phyloP scores from a whole-genome alignment of 208 protist species.

The Tritrichomonas foetus region DNA sequence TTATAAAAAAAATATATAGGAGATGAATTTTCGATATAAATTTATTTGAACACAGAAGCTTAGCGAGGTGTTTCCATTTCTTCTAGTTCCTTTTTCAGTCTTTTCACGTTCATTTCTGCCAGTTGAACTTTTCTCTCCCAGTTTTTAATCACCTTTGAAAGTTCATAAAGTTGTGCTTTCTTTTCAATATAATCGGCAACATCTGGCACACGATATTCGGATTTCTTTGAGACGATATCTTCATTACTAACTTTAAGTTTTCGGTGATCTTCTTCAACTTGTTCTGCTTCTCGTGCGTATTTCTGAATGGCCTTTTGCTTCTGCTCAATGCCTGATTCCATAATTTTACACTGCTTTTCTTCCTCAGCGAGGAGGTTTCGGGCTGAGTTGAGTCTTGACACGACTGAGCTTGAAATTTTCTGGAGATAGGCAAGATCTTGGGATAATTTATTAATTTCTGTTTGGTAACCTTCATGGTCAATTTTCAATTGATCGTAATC shows the following conservation, averaged over 20 bases:
- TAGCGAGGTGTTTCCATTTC: not conserved
- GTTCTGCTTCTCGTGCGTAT: not conserved
- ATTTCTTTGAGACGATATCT: slow-evolving; percentile 22
- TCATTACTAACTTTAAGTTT: not conserved
- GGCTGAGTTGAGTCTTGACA: not conserved
- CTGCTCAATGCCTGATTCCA: not conserved
- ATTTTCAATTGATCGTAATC: slow-evolving; percentile 36
- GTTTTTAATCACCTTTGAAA: not conserved
- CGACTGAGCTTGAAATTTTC: not conserved
- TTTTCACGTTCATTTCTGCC: slow-evolving; percentile 22
- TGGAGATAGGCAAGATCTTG: not conserved
- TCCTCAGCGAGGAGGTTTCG: not conserved
- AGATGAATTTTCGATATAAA: no score
- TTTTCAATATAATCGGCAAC: slow-evolving; percentile 31
- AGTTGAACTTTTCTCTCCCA: slow-evolving; percentile 22
- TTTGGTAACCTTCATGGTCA: slow-evolving; percentile 7
- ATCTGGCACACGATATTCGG: slow-evolving; percentile 29
- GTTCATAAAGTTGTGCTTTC: slow-evolving; percentile 16
- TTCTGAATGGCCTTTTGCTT: slow-evolving; percentile 32
- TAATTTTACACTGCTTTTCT: not conserved
- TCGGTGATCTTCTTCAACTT: slow-evolving; percentile 14
- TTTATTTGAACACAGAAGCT: no score
- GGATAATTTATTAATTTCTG: not conserved
- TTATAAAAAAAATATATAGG: no score
- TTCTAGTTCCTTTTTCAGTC: slow-evolving; percentile 1